A percentile compares a stretch with the other conserved stretches of the same genome.
Conservation (phyloP, 2,329 filamentous ascomycete species). For the Thermochaetoides dissita region DNA sequence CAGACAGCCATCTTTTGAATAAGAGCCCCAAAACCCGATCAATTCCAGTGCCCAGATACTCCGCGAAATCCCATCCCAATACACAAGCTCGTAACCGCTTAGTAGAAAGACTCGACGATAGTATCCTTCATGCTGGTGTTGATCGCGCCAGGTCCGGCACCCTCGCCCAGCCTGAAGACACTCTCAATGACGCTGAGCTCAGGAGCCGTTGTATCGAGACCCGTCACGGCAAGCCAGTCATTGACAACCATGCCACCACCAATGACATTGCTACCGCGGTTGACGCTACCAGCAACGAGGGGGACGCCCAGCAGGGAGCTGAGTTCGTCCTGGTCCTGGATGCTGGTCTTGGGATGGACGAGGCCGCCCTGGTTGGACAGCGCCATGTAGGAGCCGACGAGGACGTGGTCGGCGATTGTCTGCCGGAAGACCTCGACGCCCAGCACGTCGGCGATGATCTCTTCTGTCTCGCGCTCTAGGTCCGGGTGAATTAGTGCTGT, state of each 20-base stretch:
- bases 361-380: slow-evolving; percentile 92
- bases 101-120: slow-evolving; percentile 99
- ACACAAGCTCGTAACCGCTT: slow-evolving; percentile 19
- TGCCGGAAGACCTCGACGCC: slow-evolving; percentile 85
- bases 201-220: slow-evolving; percentile 89
- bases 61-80: no score
- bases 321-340: slow-evolving; percentile 96
- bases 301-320: slow-evolving; percentile 88
- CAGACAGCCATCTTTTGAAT: no score
- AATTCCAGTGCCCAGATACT: no score
- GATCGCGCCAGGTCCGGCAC: slow-evolving; percentile 62
- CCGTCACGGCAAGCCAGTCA: slow-evolving; percentile 92
- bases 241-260: slow-evolving; percentile 95
- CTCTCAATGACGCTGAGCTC: slow-evolving; percentile 93
- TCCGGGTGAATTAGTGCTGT: slow-evolving; percentile 94
- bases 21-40: no score
- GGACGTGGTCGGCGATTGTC: slow-evolving; percentile 91
- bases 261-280: slow-evolving; percentile 86
- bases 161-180: slow-evolving; percentile 89
- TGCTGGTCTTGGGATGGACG: slow-evolving; percentile 91
- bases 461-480: slow-evolving; percentile 92
- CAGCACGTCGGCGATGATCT: slow-evolving; percentile 91
- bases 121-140: slow-evolving; percentile 86
- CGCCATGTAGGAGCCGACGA: slow-evolving; percentile 93
- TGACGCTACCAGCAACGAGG: slow-evolving; percentile 84